Conservation (phyloP, 805 yeast species). For the Zygosaccharomyces gambellarensis region DNA sequence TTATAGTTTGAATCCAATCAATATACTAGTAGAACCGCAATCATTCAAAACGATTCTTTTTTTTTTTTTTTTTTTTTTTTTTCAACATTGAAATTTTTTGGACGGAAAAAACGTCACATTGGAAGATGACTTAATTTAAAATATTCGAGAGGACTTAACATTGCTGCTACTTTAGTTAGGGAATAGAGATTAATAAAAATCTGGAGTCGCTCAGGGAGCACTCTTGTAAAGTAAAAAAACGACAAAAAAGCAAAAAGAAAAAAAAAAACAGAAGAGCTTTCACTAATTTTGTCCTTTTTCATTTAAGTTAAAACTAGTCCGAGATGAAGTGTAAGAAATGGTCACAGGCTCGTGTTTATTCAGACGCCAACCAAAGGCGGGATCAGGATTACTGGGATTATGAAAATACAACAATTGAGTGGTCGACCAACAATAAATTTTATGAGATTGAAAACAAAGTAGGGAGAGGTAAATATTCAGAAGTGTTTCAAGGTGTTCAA, state of each 20-base stretch:
- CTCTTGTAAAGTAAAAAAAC: neutral
- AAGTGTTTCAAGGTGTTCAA: constrained; percentile 83
- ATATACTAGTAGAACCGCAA: neutral
- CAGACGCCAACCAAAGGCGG: constrained; percentile 63
- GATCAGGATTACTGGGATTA: constrained; percentile 84
- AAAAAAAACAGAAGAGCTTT: neutral
- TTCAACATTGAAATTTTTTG: constrained; percentile 2
- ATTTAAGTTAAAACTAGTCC: neutral
- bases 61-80: constrained; percentile 3
- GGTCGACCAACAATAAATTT: constrained; percentile 53
- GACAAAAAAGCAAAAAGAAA: neutral
- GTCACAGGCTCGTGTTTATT: constrained; percentile 60
- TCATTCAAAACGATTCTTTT: constrained; percentile 2
- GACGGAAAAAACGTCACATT: neutral
- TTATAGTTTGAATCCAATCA: neutral
- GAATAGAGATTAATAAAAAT: neutral
- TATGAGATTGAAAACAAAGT: constrained; percentile 79
- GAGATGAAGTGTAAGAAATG: constrained; percentile 35
- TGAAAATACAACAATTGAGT: constrained; percentile 57
- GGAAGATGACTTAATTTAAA: neutral
- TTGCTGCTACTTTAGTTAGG: neutral
- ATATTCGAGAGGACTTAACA: neutral
- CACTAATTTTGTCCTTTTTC: neutral
- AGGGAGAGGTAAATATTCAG: constrained; percentile 94
- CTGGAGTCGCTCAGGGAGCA: neutral